phyloP scores from a whole-genome alignment of 169 alveolate genomes.

The Plasmodium knowlesi region DNA sequence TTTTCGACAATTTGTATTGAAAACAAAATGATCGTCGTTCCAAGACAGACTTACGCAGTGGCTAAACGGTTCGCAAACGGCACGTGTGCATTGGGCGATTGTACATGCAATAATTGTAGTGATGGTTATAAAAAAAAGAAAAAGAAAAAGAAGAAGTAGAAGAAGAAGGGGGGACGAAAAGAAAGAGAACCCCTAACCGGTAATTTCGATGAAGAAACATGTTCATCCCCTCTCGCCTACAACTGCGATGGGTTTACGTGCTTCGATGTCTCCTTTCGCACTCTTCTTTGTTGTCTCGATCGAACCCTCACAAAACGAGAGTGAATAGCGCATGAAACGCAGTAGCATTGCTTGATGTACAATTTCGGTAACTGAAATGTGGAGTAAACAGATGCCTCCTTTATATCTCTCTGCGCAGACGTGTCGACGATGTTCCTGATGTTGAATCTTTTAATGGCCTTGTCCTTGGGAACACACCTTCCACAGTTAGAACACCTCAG shows the following conservation, averaged over 20 bases:
- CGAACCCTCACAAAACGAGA: conserved; percentile 98
- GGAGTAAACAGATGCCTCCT: conserved; percentile 95
- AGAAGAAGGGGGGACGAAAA: background rate
- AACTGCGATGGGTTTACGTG: conserved; percentile 69
- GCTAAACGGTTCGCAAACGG: background rate
- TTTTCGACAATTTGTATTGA: background rate
- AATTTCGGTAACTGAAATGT: conserved; percentile 96
- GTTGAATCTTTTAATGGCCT: conserved; percentile 98
- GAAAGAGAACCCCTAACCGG: background rate
- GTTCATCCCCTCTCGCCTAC: background rate
- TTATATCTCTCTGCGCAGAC: conserved; percentile 98
- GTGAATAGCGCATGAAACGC: conserved; percentile 99
- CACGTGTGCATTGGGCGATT: background rate
- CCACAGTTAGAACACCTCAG: conserved; percentile 99
- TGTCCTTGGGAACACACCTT: conserved; percentile 98
- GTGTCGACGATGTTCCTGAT: conserved; percentile 99
- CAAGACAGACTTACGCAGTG: background rate
- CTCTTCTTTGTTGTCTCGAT: conserved; percentile 91
- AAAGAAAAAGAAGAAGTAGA: background rate
- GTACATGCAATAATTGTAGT: background rate
- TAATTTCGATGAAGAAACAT: background rate
- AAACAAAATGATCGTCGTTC: background rate
- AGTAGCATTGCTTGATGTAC: conserved; percentile 98
- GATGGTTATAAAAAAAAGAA: background rate
- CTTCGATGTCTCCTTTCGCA: conserved; percentile 80